Conservation (phyloP, 2,329 filamentous ascomycete genomes). For the Epichloe sibirici region DNA sequence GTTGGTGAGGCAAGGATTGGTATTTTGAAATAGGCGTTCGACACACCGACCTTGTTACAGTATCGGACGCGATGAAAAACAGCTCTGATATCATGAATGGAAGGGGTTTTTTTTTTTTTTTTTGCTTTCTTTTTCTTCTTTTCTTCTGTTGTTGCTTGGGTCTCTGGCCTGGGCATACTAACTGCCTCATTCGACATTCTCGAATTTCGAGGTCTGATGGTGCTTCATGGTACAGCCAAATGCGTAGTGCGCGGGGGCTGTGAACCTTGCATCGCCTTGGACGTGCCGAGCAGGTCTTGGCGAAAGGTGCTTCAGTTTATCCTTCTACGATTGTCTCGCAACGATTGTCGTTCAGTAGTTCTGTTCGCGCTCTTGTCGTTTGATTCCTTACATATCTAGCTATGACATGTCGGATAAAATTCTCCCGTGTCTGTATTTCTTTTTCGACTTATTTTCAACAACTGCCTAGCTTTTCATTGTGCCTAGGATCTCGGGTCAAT, state of each 20-base stretch:
- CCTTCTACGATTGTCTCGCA: not conserved
- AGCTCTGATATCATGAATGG: slow-evolving; percentile 69
- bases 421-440: too few species aligned
- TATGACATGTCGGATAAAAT: too few species aligned
- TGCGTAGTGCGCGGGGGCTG: not conserved
- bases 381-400: not conserved
- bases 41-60: slow-evolving; percentile 97
- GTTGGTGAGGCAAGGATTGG: slow-evolving; percentile 48
- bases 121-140: not conserved
- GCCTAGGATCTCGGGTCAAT: too few species aligned
- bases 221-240: not conserved
- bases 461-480: too few species aligned
- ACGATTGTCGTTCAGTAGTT: not conserved
- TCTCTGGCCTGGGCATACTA: too few species aligned
- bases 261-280: not conserved
- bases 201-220: too few species aligned
- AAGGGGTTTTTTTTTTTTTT: slow-evolving; percentile 11
- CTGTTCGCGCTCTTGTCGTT: not conserved
- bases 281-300: not conserved
- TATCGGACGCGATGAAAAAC: slow-evolving; percentile 90
- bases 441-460: too few species aligned
- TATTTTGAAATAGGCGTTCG: slow-evolving; percentile 97
- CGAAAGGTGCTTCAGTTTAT: not conserved
- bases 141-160: not conserved
- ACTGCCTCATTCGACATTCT: too few species aligned